phyloP scores from a whole-genome alignment of 2,329 filamentous ascomycete genomes.

The Aurifilum marmelostoma region DNA sequence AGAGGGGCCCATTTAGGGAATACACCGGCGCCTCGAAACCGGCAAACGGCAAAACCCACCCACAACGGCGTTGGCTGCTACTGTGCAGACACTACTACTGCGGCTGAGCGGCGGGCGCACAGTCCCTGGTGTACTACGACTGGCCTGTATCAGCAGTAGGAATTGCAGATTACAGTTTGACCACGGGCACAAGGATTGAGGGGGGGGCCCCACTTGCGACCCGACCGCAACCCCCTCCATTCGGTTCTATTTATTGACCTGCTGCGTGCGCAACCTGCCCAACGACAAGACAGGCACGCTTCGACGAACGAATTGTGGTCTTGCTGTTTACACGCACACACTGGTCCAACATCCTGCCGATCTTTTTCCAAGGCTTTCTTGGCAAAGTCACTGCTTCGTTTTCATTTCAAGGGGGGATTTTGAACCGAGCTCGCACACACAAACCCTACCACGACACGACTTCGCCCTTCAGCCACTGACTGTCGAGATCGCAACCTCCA shows the following conservation, averaged over 20 bases:
- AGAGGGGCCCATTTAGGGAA: not conserved
- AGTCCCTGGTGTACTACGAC: not conserved
- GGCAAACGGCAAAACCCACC: not conserved
- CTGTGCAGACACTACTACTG: not conserved
- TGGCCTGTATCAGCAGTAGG: not conserved
- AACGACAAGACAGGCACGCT: conserved; percentile 13
- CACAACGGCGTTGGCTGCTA: not conserved
- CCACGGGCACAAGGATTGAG: conserved; percentile 7
- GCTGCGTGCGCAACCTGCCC: not conserved
- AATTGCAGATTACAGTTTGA: not conserved
- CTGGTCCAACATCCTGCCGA: not conserved
- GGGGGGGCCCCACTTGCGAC: conserved; percentile 13
- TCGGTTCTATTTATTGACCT: conserved; percentile 24
- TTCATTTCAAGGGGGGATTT: not conserved
- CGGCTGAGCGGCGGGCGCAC: conserved; percentile 10
- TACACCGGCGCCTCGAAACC: not conserved
- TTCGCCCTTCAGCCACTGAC: not conserved
- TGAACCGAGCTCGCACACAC: not conserved
- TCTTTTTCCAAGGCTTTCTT: not conserved
- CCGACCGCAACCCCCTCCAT: conserved; percentile 13
- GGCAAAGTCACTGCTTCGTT: not conserved
- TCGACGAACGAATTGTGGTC: not conserved
- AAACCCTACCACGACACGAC: not conserved
- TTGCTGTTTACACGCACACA: not conserved
- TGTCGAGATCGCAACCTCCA: conserved; percentile 17